Evolutionary conservation across 2,329 filamentous ascomycete genomes (phyloP), one percentile per base, ranked within the genome.

Genomic region (Fusarium falciforme): DNA sequence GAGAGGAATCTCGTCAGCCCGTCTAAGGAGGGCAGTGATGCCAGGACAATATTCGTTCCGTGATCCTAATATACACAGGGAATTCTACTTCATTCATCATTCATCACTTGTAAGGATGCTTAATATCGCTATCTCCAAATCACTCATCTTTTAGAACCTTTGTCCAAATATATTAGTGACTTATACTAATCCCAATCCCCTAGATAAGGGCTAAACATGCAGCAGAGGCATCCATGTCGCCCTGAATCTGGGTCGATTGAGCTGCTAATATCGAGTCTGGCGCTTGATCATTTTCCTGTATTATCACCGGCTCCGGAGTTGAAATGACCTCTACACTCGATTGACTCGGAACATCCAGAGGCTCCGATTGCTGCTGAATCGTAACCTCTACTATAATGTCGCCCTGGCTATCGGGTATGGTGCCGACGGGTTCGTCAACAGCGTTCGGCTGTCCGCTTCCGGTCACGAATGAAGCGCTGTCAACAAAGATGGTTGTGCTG

Each of bases 261-360:
- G 64, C 68, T 9, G 44, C 58, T 1, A 35, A 49, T 4, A 69
- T 5, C 5, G 68, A 17, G 20, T 44, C 33, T 2, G 71, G 11
- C 16, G 55, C 67, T 33, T 25, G 33, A 10, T 42, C 16, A 5
- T 54, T 54, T 11, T 72, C 55, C 3, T 72, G 68, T 17, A 66
- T 16, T 4, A 52, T 16, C 0, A 68, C n/a, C 1, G 71, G 64
- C 6, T 61, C 31, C 0, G 64, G 52, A 5, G 38, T n/a, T 5
- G 57, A n/a, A 22, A 38, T 8, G 7, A 2, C 20, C 2, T 54
- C 61, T 0, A 38, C 7, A 3, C 22, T 35, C 14, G 72, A 62
- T 2, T 63, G 33, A 6, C 16, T 9, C 9, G 33, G n/a, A 4
- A 54, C 8, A 3, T 54, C 44, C 1, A 36, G n/a, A 11, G 61